Evolutionary conservation across 768 basidiomycete genomes (phyloP).

Genomic region (Tubosaeta sp.): DNA sequence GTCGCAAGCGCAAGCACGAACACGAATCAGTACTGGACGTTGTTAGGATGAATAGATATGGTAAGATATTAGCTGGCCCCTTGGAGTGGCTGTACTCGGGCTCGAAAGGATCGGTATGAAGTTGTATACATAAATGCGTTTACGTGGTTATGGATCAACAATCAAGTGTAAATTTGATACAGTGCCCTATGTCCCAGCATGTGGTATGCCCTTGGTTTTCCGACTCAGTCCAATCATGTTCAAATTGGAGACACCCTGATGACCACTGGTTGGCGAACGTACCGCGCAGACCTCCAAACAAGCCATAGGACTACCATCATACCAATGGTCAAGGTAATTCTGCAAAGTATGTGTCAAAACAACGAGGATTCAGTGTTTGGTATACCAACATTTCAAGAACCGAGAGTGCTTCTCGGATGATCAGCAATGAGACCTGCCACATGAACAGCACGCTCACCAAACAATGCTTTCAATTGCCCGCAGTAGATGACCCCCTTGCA

Average conservation of each 20-base stretch:
- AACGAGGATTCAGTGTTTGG: background rate
- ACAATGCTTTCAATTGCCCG: slow-evolving; percentile 50
- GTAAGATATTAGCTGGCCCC: too few relatives aligned
- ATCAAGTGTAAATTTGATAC: background rate
- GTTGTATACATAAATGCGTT: background rate
- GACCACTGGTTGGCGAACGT: slow-evolving; percentile 29
- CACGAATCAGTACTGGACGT: too few relatives aligned
- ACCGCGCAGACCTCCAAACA: slow-evolving; percentile 48
- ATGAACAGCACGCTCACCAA: slow-evolving; percentile 35
- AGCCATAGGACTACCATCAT: slow-evolving; percentile 49
- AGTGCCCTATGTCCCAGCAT: background rate
- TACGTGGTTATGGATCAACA: background rate
- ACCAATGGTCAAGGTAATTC: slow-evolving; percentile 44
- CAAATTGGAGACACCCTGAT: slow-evolving; percentile 22
- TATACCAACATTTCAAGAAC: slow-evolving; percentile 49
- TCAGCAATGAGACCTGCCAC: background rate
- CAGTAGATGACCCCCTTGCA: slow-evolving; percentile 50
- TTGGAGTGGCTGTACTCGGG: too few relatives aligned
- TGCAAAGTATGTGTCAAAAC: slow-evolving; percentile 20
- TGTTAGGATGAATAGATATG: too few relatives aligned
- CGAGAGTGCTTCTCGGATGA: slow-evolving; percentile 37
- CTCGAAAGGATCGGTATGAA: too few relatives aligned
- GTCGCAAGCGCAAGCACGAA: too few relatives aligned
- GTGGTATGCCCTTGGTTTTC: background rate
- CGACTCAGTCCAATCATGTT: slow-evolving; percentile 4